A percentile compares a stretch with the other conserved stretches of the same genome.
These are phyloP conservation scores for Aurinia saxatilis DNA, from an alignment of 345 rosid species.

Conservation along the genomic window DNA sequence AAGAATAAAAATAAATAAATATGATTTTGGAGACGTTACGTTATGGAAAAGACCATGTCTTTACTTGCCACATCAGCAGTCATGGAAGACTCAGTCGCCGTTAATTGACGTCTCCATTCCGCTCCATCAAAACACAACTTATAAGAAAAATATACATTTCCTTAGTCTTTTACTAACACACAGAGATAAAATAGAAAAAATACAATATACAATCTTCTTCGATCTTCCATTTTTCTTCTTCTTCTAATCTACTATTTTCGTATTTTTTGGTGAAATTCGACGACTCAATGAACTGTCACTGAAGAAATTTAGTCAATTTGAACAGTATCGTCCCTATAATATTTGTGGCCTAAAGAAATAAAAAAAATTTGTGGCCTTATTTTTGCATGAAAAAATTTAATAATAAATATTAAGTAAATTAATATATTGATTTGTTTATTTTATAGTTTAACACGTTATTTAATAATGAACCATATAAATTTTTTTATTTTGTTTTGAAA, in stretches of 20 bases:
- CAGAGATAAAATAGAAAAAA: not conserved
- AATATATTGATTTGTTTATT: no score
- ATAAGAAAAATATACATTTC: not conserved
- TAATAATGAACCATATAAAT: no score
- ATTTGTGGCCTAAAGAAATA: no score
- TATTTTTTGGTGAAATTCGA: not conserved
- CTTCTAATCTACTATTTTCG: not conserved
- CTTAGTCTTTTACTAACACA: slow-evolving; percentile 8
- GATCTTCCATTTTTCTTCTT: not conserved
- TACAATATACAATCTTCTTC: not conserved
- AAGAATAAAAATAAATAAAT: no score
- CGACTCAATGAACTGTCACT: slow-evolving; percentile 20
- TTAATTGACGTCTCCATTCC: slow-evolving; percentile 18
- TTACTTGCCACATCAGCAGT: slow-evolving; percentile 10
- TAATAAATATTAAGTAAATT: no score
- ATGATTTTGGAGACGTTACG: slow-evolving; percentile 4
- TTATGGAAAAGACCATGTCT: slow-evolving; percentile 12
- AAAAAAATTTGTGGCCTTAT: no score
- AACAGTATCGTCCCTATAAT: no score
- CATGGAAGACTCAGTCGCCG: slow-evolving; percentile 19
- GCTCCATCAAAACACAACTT: slow-evolving; percentile 7
- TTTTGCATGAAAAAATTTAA: no score
- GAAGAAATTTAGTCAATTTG: not conserved
- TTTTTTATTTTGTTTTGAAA: no score
- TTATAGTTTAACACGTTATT: no score